Conservation (phyloP, 1,139 yeast genomes). For the Yamadazyma blattariae region DNA sequence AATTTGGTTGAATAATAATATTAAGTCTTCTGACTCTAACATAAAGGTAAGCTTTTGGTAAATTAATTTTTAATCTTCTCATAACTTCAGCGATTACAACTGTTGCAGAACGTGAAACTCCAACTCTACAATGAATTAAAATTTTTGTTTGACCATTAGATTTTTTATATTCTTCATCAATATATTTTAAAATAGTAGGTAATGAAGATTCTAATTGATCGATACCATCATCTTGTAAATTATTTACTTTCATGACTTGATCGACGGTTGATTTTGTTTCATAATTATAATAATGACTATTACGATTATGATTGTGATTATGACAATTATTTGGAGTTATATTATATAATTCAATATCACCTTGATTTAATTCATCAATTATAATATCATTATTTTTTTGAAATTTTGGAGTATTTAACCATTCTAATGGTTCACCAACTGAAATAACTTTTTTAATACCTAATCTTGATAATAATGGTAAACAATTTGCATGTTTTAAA, state of each 20-base stretch:
- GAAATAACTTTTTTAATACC: slow-evolving; percentile 78
- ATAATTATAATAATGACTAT: neutral
- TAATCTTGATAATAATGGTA: slow-evolving; percentile 57
- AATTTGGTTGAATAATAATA: slow-evolving; percentile 48
- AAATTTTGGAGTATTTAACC: slow-evolving; percentile 44
- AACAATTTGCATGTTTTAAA: slow-evolving; percentile 73
- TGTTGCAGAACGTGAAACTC: slow-evolving; percentile 49
- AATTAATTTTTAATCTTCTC: slow-evolving; percentile 33
- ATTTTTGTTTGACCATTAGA: slow-evolving; percentile 33
- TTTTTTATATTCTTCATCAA: slow-evolving; percentile 28
- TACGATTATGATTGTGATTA: slow-evolving; percentile 8
- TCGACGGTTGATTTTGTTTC: slow-evolving; percentile 15
- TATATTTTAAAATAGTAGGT: slow-evolving; percentile 34
- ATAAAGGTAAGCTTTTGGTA: slow-evolving; percentile 44
- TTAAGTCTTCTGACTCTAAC: slow-evolving; percentile 46
- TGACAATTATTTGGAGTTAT: slow-evolving; percentile 19
- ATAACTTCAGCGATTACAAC: slow-evolving; percentile 50
- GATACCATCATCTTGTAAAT: slow-evolving; percentile 49
- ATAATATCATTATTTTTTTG: slow-evolving; percentile 23
- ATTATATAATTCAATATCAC: slow-evolving; percentile 31
- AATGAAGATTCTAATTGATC: slow-evolving; percentile 37
- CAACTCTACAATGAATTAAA: slow-evolving; percentile 49
- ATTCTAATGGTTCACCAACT: slow-evolving; percentile 80
- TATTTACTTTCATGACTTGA: slow-evolving; percentile 43
- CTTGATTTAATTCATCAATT: slow-evolving; percentile 24